A percentile compares a stretch with the other conserved stretches of the same genome.
Conservation (phyloP, 108 stramenopile genomes). For the Discostella stelligeroides region DNA sequence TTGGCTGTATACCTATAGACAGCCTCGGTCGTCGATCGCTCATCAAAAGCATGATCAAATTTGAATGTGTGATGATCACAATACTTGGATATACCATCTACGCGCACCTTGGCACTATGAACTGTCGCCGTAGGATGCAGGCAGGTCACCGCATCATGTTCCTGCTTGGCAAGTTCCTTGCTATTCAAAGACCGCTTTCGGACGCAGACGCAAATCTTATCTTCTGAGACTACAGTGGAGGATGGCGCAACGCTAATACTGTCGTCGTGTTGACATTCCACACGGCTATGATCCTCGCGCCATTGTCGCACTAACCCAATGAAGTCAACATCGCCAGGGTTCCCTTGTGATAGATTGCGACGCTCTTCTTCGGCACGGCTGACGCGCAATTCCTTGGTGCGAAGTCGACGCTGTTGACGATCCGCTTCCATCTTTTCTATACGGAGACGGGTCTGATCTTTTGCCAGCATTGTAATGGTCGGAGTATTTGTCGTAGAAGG, state of each 20-base stretch:
- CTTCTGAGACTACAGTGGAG: background rate
- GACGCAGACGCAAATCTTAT: constrained; percentile 89
- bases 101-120: constrained; percentile 93
- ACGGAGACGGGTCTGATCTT: constrained; percentile 69
- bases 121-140: constrained; percentile 93
- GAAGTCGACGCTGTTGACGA: constrained; percentile 81
- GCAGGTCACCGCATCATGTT: constrained; percentile 95
- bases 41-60: constrained; percentile 95
- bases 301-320: constrained; percentile 90
- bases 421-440: constrained; percentile 91
- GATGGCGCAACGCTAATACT: constrained; percentile 1
- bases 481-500: no score
- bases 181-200: constrained; percentile 85
- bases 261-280: constrained; percentile 30
- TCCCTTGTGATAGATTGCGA: constrained; percentile 85
- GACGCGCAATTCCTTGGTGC: constrained; percentile 61
- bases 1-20: constrained; percentile 84
- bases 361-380: constrained; percentile 80
- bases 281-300: constrained; percentile 63
- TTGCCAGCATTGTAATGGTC: background rate
- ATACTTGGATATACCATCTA: constrained; percentile 99
- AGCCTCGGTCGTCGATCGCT: constrained; percentile 68
- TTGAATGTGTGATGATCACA: constrained; percentile 91
- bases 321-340: constrained; percentile 98
- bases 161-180: constrained; percentile 77